Conservation (phyloP, 1,284 basidiomycete genomes). For the Malassezia slooffiae region DNA sequence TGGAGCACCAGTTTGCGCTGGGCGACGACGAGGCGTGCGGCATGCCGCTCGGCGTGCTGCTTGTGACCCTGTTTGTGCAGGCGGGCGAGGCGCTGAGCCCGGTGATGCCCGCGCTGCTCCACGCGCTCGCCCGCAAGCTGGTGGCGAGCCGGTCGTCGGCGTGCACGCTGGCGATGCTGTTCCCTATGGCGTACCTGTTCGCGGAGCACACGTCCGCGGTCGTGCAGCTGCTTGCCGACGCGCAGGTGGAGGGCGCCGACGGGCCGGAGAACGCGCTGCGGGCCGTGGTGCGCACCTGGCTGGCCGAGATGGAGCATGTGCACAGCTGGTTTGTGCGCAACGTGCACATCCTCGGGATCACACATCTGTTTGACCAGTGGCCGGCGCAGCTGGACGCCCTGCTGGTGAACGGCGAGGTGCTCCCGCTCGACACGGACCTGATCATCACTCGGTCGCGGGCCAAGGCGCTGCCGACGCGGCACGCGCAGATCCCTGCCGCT, state of each 20-base stretch:
- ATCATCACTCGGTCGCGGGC: constrained; percentile 92
- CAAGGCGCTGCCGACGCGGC: constrained; percentile 56
- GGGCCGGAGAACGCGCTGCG: constrained; percentile 55
- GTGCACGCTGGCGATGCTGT: constrained; percentile 66
- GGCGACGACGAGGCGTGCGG: constrained; percentile 57
- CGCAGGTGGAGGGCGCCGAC: constrained; percentile 11
- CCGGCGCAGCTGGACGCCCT: constrained; percentile 58
- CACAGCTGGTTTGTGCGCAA: constrained; percentile 68
- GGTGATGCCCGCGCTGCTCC: constrained; percentile 72
- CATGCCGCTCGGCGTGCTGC: constrained; percentile 80
- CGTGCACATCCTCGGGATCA: constrained; percentile 61
- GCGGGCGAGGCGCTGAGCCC: constrained; percentile 55
- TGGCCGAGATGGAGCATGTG: constrained; percentile 83
- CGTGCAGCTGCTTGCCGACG: constrained; percentile 49
- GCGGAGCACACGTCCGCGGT: constrained; percentile 49
- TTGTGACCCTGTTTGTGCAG: constrained; percentile 76
- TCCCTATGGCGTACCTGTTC: constrained; percentile 86
- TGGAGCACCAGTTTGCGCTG: constrained; percentile 26
- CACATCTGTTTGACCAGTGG: constrained; percentile 61
- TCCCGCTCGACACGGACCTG: constrained; percentile 49
- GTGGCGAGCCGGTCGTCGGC: constrained; percentile 70
- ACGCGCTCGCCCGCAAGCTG: constrained; percentile 71
- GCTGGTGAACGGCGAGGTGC: constrained; percentile 80
- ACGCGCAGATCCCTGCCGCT: constrained; percentile 71
- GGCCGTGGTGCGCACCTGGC: constrained; percentile 77